Evolutionary conservation across 169 alveolate species (phyloP).

Genomic region (Plasmodium blacklocki): DNA sequence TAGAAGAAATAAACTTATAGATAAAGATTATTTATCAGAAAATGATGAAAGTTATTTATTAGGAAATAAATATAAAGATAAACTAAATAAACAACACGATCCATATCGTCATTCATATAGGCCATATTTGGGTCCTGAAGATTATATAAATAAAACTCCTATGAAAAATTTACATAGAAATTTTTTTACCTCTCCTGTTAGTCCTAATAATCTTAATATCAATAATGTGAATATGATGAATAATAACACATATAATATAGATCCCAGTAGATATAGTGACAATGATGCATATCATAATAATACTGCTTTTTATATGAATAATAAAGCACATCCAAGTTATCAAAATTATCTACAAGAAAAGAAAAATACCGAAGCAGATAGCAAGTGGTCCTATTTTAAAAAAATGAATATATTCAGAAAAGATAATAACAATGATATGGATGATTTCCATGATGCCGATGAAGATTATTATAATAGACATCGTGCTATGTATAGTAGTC

Average conservation of each 20-base stretch:
- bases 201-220: not conserved
- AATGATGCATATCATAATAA: slow-evolving; percentile 13
- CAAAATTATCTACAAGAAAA: slow-evolving; percentile 5
- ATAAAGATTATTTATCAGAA: slow-evolving; percentile 29
- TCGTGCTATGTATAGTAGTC: slow-evolving; percentile 10
- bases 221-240: not conserved
- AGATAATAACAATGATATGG: slow-evolving; percentile 20
- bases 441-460: slow-evolving; percentile 33
- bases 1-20: slow-evolving; percentile 16
- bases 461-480: not conserved
- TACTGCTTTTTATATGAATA: slow-evolving; percentile 29
- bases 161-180: slow-evolving; percentile 41
- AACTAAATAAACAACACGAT: slow-evolving; percentile 7
- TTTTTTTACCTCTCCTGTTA: slow-evolving; percentile 53
- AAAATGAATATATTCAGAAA: slow-evolving; percentile 52
- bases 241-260: not conserved
- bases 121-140: not conserved
- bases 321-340: not conserved
- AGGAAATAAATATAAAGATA: slow-evolving; percentile 15
- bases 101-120: not conserved
- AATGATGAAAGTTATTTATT: slow-evolving; percentile 7
- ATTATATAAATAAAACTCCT: slow-evolving; percentile 60
- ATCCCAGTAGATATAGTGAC: slow-evolving; percentile 11
- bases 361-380: slow-evolving; percentile 37
- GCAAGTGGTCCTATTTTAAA: slow-evolving; percentile 57